These are phyloP conservation scores for Mucor piriformis DNA, from an alignment of 371 early-diverging fungal species.

Conservation along the genomic window DNA sequence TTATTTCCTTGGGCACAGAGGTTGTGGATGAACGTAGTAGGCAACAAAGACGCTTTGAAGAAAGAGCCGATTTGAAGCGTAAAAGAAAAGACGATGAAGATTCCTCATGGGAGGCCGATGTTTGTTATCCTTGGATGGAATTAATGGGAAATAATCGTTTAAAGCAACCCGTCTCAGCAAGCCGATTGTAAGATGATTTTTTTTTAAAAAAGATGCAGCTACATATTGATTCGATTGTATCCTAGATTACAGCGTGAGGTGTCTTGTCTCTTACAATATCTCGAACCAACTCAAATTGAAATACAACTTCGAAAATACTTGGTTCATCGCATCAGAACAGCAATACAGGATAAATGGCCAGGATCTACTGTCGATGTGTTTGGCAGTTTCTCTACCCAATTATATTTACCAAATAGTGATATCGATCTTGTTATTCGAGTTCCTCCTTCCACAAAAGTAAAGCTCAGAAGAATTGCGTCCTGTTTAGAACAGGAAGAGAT, in stretches of 20 bases:
- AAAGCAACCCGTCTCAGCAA: constrained; percentile 3
- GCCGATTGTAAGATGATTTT: constrained; percentile 12
- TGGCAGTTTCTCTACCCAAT: constrained; percentile 83
- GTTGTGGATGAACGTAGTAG: constrained; percentile 18
- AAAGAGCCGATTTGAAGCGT: constrained; percentile 10
- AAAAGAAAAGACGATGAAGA: constrained; percentile 1
- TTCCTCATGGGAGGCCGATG: neutral
- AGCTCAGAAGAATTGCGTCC: constrained; percentile 17
- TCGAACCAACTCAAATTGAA: constrained; percentile 83
- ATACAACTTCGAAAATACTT: constrained; percentile 72
- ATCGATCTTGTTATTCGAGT: constrained; percentile 75
- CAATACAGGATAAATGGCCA: constrained; percentile 45
- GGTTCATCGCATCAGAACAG: constrained; percentile 59
- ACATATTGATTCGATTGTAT: neutral
- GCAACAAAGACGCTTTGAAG: constrained; percentile 22
- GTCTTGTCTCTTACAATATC: constrained; percentile 48
- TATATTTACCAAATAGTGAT: constrained; percentile 83
- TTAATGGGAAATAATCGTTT: constrained; percentile 1
- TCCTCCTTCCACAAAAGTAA: constrained; percentile 7
- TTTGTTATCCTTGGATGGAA: constrained; percentile 31
- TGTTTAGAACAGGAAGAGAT: constrained; percentile 24
- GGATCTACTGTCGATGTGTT: constrained; percentile 66
- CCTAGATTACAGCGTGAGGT: constrained; percentile 34
- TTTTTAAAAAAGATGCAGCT: neutral
- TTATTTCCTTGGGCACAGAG: constrained; percentile 24